Conservation (phyloP, 2,329 filamentous ascomycete species). For the Epichloe bromicola region DNA sequence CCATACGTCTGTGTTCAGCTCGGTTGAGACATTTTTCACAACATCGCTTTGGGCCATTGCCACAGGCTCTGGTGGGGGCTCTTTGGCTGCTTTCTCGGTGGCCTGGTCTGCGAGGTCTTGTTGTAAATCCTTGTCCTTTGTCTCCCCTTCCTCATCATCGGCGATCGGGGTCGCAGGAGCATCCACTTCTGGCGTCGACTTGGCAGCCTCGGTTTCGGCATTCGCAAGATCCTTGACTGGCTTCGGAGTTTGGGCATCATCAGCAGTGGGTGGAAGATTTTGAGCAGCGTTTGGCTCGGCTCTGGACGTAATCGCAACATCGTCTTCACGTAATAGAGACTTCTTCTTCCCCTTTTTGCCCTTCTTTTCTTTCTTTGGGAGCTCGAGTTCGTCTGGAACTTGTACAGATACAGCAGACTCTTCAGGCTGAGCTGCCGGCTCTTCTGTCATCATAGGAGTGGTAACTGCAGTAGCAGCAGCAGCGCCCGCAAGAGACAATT, state of each 20-base stretch:
- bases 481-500: conserved; percentile 1
- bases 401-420: conserved; percentile 1
- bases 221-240: background rate
- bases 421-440: conserved; percentile 3
- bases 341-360: conserved; percentile 10
- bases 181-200: background rate
- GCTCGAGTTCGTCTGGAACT: conserved; percentile 5
- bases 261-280: background rate
- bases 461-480: conserved; percentile 5
- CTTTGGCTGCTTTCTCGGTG: background rate
- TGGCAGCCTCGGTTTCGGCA: background rate
- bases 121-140: background rate
- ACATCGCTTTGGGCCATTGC: background rate
- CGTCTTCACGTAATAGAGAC: conserved; percentile 4
- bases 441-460: background rate
- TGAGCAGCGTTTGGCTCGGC: background rate
- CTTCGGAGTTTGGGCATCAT: background rate
- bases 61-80: background rate
- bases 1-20: background rate
- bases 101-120: background rate
- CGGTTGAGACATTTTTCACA: background rate
- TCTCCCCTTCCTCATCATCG: background rate
- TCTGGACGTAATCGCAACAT: background rate
- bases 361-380: conserved; percentile 10
- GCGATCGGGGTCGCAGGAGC: background rate